These are phyloP conservation scores for Beauveria rudraprayagi DNA, from an alignment of 2,329 filamentous ascomycete genomes.

Conservation along the genomic window DNA sequence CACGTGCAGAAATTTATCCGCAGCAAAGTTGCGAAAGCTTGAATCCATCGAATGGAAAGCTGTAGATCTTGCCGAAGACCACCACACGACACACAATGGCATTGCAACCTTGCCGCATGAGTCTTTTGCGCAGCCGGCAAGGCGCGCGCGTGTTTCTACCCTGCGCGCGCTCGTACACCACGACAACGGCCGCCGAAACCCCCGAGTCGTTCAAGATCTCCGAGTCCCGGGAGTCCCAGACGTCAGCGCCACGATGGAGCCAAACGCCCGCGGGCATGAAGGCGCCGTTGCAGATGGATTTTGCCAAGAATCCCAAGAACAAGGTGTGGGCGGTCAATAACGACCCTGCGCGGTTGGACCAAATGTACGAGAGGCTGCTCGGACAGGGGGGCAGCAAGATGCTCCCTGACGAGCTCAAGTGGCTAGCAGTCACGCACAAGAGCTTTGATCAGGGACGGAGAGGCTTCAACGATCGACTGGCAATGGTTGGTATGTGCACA, in stretches of 20 bases:
- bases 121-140: conserved; percentile 5
- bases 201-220: conserved; percentile 9
- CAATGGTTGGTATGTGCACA: conserved; percentile 63
- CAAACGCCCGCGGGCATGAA: conserved; percentile 63
- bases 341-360: conserved; percentile 64
- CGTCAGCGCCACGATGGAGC: conserved; percentile 54
- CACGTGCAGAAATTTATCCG: conserved; percentile 8
- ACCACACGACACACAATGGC: conserved; percentile 8
- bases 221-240: conserved; percentile 1
- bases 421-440: conserved; percentile 95
- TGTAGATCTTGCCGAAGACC: background rate
- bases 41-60: background rate
- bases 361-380: conserved; percentile 68
- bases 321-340: conserved; percentile 64
- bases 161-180: conserved; percentile 7
- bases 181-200: conserved; percentile 5
- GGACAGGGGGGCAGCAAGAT: conserved; percentile 64
- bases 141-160: conserved; percentile 1
- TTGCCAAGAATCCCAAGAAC: conserved; percentile 43
- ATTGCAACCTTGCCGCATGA: conserved; percentile 8
- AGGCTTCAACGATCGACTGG: conserved; percentile 89
- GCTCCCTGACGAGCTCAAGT: conserved; percentile 87
- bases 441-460: conserved; percentile 92
- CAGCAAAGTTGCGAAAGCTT: conserved; percentile 2
- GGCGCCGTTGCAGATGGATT: conserved; percentile 57